Evolutionary conservation across 2,329 filamentous ascomycete genomes (phyloP), one percentile per base, ranked within the genome.

Genomic region (Tolypocladium album): DNA sequence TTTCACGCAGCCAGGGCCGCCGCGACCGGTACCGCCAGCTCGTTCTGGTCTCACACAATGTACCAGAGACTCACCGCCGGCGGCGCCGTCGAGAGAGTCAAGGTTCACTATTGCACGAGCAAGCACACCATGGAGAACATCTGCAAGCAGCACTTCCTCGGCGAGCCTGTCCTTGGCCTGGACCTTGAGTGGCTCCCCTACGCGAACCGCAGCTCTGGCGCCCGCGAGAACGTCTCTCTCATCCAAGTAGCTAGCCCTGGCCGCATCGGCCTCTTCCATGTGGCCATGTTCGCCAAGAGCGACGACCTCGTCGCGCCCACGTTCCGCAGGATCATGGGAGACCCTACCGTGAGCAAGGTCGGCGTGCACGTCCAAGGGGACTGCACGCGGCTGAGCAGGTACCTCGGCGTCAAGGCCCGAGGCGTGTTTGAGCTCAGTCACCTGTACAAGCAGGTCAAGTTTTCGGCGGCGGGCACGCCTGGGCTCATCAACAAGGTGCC

Each of bases 341-440:
- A 89, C 56, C 74, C 84, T 0, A 71, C 76, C 1, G 79, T 95
- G 60, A 82, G 82, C 45, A 97, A 97, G 71, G 79, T 83, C 2
- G 93, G 93, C 13, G 91, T 96, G 4, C 79, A 81, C 58, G 88
- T 97, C 65, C 82, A 82, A 65, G 88, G 82, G 43, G 91, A 90
- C 64, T 83, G 82, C 61, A 87, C 83, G 2, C 84, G 91, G 38
- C 68, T 97, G 15, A 79, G 77, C 36, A 88, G 82, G n/a, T 83
- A 78, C 63, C 79, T 96, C 3, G 77, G 74, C 0, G 79, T 96
- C 34, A 70, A 88, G 0, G 78, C 86, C 1, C 80, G 78, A 57
- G 89, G 89, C 0, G 76, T 90, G 4, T 83, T 96, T 62, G 92
- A 97, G 73, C 79, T 96, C 9, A 93, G 89, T 70, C 88, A 96